Percentiles rank a stretch among this genome's conserved stretches.
phyloP scores from a whole-genome alignment of 176 grass and related monocot species.

The Rhipidocladum racemiflorum region DNA sequence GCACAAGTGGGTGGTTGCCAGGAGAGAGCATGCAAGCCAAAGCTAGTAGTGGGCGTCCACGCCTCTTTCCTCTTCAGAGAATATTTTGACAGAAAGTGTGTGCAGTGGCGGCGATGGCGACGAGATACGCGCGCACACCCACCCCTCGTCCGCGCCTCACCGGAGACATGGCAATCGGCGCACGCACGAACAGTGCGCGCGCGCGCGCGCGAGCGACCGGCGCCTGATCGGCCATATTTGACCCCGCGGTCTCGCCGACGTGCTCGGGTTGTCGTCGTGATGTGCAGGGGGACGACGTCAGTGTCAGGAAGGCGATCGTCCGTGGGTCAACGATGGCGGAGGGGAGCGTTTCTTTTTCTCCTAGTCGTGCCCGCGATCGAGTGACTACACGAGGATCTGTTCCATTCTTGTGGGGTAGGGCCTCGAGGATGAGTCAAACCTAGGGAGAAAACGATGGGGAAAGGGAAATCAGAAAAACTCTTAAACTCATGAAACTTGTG shows the following conservation, averaged over 20 bases:
- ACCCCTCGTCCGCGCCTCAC: background rate
- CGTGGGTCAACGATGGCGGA: conserved; percentile 4
- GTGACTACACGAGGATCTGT: background rate
- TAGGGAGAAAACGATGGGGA: background rate
- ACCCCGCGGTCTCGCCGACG: background rate
- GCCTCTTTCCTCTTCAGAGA: conserved; percentile 3
- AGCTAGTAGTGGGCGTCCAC: background rate
- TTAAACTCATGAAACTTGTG: too few relatives aligned
- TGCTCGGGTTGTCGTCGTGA: background rate
- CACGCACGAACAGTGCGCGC: background rate
- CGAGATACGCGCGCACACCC: background rate
- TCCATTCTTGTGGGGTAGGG: background rate
- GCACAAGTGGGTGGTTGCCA: background rate
- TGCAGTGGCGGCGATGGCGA: background rate
- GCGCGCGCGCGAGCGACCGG: background rate
- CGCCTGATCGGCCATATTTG: background rate
- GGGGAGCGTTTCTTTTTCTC: background rate
- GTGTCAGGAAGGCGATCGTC: background rate
- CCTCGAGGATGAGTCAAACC: background rate
- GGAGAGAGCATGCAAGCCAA: background rate
- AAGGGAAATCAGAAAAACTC: background rate
- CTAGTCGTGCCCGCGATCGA: background rate
- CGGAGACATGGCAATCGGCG: background rate
- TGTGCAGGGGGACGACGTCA: background rate
- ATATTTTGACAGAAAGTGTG: conserved; percentile 24